Percentiles rank a stretch among this genome's conserved stretches.
phyloP scores from a whole-genome alignment of 306 rosid genomes.

The Inga oerstediana region DNA sequence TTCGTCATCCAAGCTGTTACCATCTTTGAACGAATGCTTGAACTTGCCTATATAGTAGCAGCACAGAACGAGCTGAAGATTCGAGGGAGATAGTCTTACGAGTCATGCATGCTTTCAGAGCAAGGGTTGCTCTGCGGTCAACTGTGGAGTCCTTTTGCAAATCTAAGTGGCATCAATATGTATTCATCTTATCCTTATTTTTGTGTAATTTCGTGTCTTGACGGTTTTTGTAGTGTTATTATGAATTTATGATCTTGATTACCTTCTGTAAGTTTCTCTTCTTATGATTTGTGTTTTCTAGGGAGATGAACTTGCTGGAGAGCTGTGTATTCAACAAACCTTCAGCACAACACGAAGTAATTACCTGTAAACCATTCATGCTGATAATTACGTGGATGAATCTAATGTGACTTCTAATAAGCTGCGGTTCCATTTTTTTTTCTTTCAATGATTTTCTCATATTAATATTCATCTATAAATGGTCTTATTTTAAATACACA shows the following conservation, averaged over 20 bases:
- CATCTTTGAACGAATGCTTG: not conserved
- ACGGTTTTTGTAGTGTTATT: not conserved
- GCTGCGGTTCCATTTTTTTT: not conserved
- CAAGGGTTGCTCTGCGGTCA: constrained; percentile 38
- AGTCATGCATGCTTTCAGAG: constrained; percentile 46
- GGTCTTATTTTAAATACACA: not conserved
- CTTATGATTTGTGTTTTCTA: constrained; percentile 6
- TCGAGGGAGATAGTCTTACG: not conserved
- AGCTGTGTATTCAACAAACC: not conserved
- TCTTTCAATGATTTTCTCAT: not conserved
- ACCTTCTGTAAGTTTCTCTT: not conserved
- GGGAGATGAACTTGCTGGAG: constrained; percentile 14
- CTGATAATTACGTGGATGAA: not conserved
- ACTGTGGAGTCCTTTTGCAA: constrained; percentile 33
- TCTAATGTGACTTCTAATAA: not conserved
- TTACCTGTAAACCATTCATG: not conserved
- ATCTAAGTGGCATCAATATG: constrained; percentile 45
- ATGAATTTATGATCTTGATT: not conserved
- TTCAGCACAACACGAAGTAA: constrained; percentile 36
- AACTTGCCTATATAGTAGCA: not conserved
- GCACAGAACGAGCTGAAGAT: not conserved
- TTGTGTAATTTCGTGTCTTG: not conserved
- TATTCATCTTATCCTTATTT: constrained; percentile 18
- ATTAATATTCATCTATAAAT: not conserved
- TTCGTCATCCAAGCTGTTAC: not conserved